Base-by-base conservation (phyloP, 495 filamentous ascomycete genomes). In the Podospora appendiculata region DNA sequence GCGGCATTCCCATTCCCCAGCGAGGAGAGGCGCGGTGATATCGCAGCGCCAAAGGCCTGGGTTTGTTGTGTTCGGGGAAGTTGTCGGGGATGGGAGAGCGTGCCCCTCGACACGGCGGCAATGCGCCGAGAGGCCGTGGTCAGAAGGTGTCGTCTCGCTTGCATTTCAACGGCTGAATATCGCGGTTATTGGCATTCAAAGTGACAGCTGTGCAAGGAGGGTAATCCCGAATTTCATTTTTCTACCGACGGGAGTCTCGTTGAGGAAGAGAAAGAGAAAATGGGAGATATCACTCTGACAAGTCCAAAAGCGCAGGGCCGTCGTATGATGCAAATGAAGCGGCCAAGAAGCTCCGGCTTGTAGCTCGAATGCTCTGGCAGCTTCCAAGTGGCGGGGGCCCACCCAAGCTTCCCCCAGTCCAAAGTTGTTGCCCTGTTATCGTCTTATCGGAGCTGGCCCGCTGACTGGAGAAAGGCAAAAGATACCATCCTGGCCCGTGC, bases 131-230 rank as follows among this genome's bases (percentile, higher is more conserved):
- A 63, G 39, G 72, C 65, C 19, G 59, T 57, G 41, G 59, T 55
- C 39, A 66, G 39, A 32, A 75, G 46, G 51, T 62, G 64, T 38
- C 54, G 49, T 64, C 68, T 66, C n/a, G 69, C 60, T 55, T 72
- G 61, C 72, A 75, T 75, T 5, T 60, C 18, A 41, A 13, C 1
- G n/a, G 14, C 12, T 10, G 16, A 16, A 16, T 44, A 16, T 11
- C 41, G 17, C 17, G 41, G 12, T 3, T 16, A n/a, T 11, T 5
- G 12, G 25, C 25, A 25, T 25, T 25, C 25, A 25, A 25, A 25
- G 25, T 2, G 25, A 25, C 25, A 25, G 25, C 5, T 25, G 25
- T 25, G 25, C 25, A 25, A 25, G 2, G 25, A 25, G 25, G 25
- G 12, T 17, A 42, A 18, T 9, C 10, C 32, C 19, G n/a, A 17